Evolutionary conservation across 2,329 filamentous ascomycete species (phyloP).

Genomic region (Ceratocystis albifundus): DNA sequence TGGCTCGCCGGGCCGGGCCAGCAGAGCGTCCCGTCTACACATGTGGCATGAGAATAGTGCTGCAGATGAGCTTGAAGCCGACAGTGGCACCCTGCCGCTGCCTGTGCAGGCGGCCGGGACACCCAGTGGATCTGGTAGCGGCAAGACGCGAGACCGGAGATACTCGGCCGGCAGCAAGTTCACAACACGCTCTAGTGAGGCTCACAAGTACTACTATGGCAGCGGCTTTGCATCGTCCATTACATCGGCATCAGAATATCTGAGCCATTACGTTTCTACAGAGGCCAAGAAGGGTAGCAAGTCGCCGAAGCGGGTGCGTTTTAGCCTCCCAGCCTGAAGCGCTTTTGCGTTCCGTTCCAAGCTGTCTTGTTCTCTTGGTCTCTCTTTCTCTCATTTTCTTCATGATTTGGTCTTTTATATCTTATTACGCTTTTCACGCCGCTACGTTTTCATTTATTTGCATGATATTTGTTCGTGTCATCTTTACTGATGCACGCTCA

Average conservation of each 20-base stretch:
- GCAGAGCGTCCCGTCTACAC: background rate
- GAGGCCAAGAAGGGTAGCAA: conserved; percentile 20
- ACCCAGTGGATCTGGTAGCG: no score
- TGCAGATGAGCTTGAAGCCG: background rate
- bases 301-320: conserved; percentile 18
- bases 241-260: conserved; percentile 14
- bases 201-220: conserved; percentile 14
- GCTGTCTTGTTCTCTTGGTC: background rate
- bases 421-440: background rate
- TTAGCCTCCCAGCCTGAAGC: conserved; percentile 12
- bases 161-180: conserved; percentile 17
- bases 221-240: conserved; percentile 17
- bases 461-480: background rate
- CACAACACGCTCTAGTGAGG: conserved; percentile 13
- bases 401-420: background rate
- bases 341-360: background rate
- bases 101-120: background rate
- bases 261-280: conserved; percentile 15
- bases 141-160: conserved; percentile 4
- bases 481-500: background rate
- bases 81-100: background rate
- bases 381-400: background rate
- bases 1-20: background rate
- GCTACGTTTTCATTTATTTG: background rate
- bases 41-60: conserved; percentile 7